Conservation (phyloP, 1,139 yeast species). For the Wickerhamomyces sp. region DNA sequence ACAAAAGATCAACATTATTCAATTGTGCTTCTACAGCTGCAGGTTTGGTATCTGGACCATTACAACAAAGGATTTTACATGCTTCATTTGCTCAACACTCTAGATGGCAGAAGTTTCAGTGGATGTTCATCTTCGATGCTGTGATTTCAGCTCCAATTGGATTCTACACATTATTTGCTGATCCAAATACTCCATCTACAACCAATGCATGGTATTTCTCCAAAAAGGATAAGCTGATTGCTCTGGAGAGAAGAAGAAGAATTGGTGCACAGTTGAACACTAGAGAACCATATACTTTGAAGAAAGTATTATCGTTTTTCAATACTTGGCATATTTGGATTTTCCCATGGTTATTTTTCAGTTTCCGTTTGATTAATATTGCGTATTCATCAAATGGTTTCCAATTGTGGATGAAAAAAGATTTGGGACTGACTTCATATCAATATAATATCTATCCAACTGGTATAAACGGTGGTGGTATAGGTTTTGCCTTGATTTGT, state of each 20-base stretch:
- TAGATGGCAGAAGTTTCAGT: conserved; percentile 36
- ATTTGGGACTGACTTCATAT: conserved; percentile 33
- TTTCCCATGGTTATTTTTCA: conserved; percentile 31
- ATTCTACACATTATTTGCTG: conserved; percentile 34
- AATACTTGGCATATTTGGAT: neutral
- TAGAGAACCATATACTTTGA: neutral
- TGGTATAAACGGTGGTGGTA: conserved; percentile 38
- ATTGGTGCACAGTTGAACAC: neutral
- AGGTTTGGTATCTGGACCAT: conserved; percentile 39
- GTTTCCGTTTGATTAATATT: conserved; percentile 38
- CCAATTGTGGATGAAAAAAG: conserved; percentile 44
- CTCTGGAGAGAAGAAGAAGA: conserved; percentile 25
- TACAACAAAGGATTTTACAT: conserved; percentile 38
- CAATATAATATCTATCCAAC: conserved; percentile 46
- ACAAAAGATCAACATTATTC: conserved; percentile 45
- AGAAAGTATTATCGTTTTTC: neutral
- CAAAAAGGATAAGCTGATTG: conserved; percentile 29
- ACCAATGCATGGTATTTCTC: conserved; percentile 33
- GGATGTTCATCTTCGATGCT: conserved; percentile 49
- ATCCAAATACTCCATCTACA: conserved; percentile 38
- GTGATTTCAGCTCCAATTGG: conserved; percentile 44
- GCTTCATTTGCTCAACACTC: conserved; percentile 28
- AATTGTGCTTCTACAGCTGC: conserved; percentile 41
- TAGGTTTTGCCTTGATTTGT: conserved; percentile 29
- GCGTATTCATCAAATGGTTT: conserved; percentile 44